Base-by-base conservation (phyloP, 164 flowering plant genomes). In the Vitis rupestris region DNA sequence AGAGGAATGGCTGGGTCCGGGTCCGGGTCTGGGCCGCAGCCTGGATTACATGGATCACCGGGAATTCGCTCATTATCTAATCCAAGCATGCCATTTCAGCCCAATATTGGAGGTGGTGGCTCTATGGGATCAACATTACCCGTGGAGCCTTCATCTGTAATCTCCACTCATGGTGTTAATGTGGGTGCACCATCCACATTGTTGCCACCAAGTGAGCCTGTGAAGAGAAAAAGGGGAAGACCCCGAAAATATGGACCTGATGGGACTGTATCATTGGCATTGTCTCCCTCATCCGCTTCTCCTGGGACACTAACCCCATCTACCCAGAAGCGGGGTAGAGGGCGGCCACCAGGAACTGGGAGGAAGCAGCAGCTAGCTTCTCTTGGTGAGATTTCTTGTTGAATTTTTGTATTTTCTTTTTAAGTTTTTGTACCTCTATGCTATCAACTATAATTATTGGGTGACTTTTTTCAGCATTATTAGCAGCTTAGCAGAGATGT, bases 281-380 rank as follows among this genome's bases (percentile, higher is more conserved):
- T 92, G 63, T 81, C 91, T 27, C 83, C 92, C 3, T 17, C 84
- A 3, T 69, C 85, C 2, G 76, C 89, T 54, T 75, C 81, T 73
- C 78, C 82, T 1, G 76, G 80, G 2, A 56, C 80, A 1, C n/a
- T 75, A 30, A 44, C 82, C 3, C 59, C 83, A 9, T 50, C 79
- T 47, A 59, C 69, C 27, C 93, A 83, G 67, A 94, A 88, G 80
- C 82, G 97, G 63, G 90, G 97, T 57, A 84, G 98, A 78, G 98
- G 98, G 60, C 87, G 98, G 70, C 98, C 98, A n/a, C 93, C 90
- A 0, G 97, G 98, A 17, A 74, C 87, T 62, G 96, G 97, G 37
- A 86, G 81, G 74, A 94, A 90, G 76, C 94, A 89, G n/a, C 94
- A 83, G 71, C 76, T 87, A 60, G 85, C 94, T 81, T 81, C 97